Conservation (phyloP, 164 flowering plant genomes). For the Stephania japonica region DNA sequence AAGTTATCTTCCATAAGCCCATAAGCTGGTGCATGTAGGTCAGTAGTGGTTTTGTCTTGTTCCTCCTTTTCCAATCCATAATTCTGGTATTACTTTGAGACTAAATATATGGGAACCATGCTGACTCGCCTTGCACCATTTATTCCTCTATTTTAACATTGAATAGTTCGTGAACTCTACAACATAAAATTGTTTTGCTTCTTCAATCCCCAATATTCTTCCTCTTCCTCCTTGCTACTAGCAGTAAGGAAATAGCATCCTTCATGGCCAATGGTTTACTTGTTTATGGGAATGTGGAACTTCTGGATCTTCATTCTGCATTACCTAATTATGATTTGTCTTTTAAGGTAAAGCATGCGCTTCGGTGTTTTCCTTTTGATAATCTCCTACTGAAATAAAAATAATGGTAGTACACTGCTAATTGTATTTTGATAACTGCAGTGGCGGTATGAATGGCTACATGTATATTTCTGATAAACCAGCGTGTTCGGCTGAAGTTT, state of each 20-base stretch:
- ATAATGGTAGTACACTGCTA: not conserved
- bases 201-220: too few species aligned
- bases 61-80: too few species aligned
- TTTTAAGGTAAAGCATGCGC: not conserved
- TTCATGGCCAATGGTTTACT: not conserved
- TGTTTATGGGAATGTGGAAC: not conserved
- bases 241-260: not conserved
- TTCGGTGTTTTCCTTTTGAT: not conserved
- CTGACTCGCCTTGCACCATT: too few species aligned
- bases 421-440: slow-evolving; percentile 13
- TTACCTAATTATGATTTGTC: not conserved
- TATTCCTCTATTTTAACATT: too few species aligned
- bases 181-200: too few species aligned
- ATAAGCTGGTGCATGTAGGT: too few species aligned
- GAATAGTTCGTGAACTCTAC: too few species aligned
- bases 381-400: not conserved
- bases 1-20: too few species aligned
- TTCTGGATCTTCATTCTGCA: not conserved
- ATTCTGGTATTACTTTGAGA: too few species aligned
- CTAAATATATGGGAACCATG: too few species aligned
- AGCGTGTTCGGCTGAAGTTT: slow-evolving; percentile 23
- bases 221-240: too few species aligned
- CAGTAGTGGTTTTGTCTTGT: too few species aligned
- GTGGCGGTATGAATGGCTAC: slow-evolving; percentile 54
- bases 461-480: slow-evolving; percentile 31